These are phyloP conservation scores for Cladochytrium replicatum DNA, from an alignment of 192 early-diverging fungal genomes.

Conservation along the genomic window DNA sequence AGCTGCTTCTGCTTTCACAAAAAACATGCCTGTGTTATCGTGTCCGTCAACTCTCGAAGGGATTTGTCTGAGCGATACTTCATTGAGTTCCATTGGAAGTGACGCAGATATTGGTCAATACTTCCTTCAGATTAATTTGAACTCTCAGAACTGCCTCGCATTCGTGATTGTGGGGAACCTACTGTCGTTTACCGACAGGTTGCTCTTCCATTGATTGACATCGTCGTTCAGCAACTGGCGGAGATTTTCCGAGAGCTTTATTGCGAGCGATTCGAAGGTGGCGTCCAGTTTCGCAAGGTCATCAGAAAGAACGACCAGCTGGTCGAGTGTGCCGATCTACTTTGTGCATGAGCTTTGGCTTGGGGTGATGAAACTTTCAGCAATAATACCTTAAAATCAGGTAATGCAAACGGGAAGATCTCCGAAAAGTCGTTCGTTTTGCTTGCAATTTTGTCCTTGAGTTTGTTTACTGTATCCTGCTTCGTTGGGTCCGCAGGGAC, in stretches of 20 bases:
- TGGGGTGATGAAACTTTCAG: too few relatives aligned
- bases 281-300: conserved; percentile 83
- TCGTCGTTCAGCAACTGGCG: conserved; percentile 60
- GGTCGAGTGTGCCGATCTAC: conserved; percentile 94
- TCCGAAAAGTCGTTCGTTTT: conserved; percentile 58
- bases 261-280: conserved; percentile 57
- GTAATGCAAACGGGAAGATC: conserved; percentile 71
- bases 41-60: conserved; percentile 68
- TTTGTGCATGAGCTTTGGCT: too few relatives aligned
- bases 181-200: conserved; percentile 78
- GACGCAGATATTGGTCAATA: conserved; percentile 75
- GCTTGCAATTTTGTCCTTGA: conserved; percentile 62
- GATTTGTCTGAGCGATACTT: conserved; percentile 93
- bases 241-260: conserved; percentile 82
- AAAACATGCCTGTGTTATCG: conserved; percentile 68
- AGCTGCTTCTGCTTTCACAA: too few relatives aligned
- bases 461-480: conserved; percentile 49
- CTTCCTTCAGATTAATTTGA: conserved; percentile 60
- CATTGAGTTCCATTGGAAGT: conserved; percentile 93
- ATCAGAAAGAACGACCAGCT: conserved; percentile 86
- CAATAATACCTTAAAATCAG: conserved; percentile 75
- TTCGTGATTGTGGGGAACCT: conserved; percentile 30
- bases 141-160: too few relatives aligned
- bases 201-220: conserved; percentile 46
- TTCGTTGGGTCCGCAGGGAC: conserved; percentile 84